Base-by-base conservation (phyloP, 2,329 filamentous ascomycete genomes). In the Ceratocystis eucalypticola region DNA sequence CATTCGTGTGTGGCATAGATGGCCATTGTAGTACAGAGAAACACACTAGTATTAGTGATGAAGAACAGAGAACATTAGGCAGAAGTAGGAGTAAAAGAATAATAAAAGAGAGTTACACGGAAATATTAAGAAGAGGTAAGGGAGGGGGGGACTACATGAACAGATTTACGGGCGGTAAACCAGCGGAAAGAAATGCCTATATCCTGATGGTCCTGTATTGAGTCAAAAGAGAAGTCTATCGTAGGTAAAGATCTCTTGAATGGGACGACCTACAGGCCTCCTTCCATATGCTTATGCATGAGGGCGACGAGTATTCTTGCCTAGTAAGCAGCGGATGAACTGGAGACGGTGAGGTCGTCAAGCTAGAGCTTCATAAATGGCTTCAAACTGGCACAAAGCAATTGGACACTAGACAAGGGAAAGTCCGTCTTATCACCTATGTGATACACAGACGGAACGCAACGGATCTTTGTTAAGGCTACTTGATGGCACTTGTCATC, bases 391-490 rank as follows among this genome's bases (percentile, higher is more conserved):
- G 53, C n/a, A 37, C 28, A 33, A 33, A 17, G 17, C 17, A 15
- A 57, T 5, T 17, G 22, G 28, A 8, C 25, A 59, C 7, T n/a
- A 37, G 30, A 5, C 12, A 59, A 37, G n/a, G 25, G 30, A 59
- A 59, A 59, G 25, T 59, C 55, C 55, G 55, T 20, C 28, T 37
- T 59, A 25, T 59, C 30, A 30, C 7, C 8, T 59, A n/a, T 7
- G 33, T 37, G 55, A 17, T 37, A 37, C 55, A 59, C 55, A 20
- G 15, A 30, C 28, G 12, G 25, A 37, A 30, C 28, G 28, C 55
- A 59, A 37, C 55, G 55, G 55, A 59, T 59, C 55, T 59, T 59
- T 59, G 30, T n/a, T 7, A 59, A 59, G 28, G 55, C 25, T 59
- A 59, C 25, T 37, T 59, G 17, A 25, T 1, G 17, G 55, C 55